Evolutionary conservation across 2,329 filamentous ascomycete species (phyloP), one percentile per base, ranked within the genome.

Genomic region (Magnaporthales sp.): DNA sequence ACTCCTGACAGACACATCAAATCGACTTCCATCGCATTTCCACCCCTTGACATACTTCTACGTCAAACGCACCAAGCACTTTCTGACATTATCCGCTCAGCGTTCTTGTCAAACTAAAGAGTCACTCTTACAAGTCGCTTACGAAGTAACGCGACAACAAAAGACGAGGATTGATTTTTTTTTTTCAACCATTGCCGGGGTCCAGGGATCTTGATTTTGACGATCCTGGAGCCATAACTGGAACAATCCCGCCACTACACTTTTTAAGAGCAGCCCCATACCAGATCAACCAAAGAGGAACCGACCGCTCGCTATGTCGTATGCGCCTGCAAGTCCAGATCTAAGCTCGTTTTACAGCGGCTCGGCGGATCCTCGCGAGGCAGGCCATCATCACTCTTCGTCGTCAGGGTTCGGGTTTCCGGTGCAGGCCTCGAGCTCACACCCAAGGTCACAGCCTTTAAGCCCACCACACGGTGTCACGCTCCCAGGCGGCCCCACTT

Each of bases 311-410:
- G 51, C 64, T n/a, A 65, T 65, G 64, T 65, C 64, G 60, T 61
- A 60, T 65, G 64, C 64, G 24, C 64, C 64, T 24, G 64, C 64
- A 65, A 65, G 64, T n/a, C 64, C 64, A 30, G 64, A 65, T 65
- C 51, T 60, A 61, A 65, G 64, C 51, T 65, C 64, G 51, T 65
- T 65, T 30, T 65, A 65, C 64, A 61, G 64, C 51, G 63, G 63
- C 31, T 56, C 63, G 63, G 51, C 64, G 22, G 62, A 58, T 58
- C n/a, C 54, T 58, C 54, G 13, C 3, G n/a, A 58, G n/a, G 54
- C 54, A n/a, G 54, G 54, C 24, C 22, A 24, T 10, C 22, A 26
- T 15, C 54, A 24, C 22, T 26, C 24, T 26, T 26, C 54, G n/a
- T 58, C 54, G 54, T 58, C 54, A 58, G 54, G 54, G 54, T 58